phyloP scores from a whole-genome alignment of 2,329 filamentous ascomycete genomes.

The Microdochium trichocladiopsis region DNA sequence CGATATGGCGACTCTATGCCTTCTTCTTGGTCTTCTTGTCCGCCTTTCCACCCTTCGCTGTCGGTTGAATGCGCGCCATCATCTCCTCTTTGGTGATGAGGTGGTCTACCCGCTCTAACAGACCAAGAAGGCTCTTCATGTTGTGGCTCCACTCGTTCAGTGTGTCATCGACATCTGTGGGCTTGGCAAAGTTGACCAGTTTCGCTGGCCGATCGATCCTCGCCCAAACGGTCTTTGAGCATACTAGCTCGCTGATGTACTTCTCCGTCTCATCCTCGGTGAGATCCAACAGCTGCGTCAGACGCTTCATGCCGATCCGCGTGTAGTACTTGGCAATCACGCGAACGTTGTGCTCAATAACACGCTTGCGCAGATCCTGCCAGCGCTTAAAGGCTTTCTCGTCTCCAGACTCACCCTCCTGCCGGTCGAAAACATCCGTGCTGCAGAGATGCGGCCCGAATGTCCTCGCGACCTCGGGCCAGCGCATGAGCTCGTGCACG shows the following conservation, averaged over 20 bases:
- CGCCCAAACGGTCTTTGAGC: slow-evolving; percentile 94
- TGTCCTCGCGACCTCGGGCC: slow-evolving; percentile 84
- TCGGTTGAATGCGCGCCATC: slow-evolving; percentile 94
- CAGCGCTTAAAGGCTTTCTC: slow-evolving; percentile 80
- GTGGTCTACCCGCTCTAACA: slow-evolving; percentile 89
- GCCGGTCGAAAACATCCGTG: slow-evolving; percentile 82
- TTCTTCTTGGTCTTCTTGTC: slow-evolving; percentile 26
- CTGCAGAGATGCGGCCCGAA: slow-evolving; percentile 83
- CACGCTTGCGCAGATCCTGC: slow-evolving; percentile 93
- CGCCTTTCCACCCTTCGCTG: slow-evolving; percentile 31
- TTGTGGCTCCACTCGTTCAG: slow-evolving; percentile 98
- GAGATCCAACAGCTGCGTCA: slow-evolving; percentile 86
- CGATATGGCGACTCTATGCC: slow-evolving; percentile 16
- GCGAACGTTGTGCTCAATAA: slow-evolving; percentile 98
- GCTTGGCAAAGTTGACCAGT: slow-evolving; percentile 91
- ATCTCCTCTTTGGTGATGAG: slow-evolving; percentile 99
- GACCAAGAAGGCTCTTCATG: slow-evolving; percentile 85
- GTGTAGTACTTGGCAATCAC: slow-evolving; percentile 99
- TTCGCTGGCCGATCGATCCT: slow-evolving; percentile 93
- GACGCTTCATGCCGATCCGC: slow-evolving; percentile 83
- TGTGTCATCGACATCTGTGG: slow-evolving; percentile 88
- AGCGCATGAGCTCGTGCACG: slow-evolving; percentile 93
- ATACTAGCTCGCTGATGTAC: slow-evolving; percentile 96
- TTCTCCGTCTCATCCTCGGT: slow-evolving; percentile 96
- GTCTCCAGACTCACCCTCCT: slow-evolving; percentile 58